Evolutionary conservation across 441 rosid genomes (phyloP), one percentile per base, ranked within the genome.

Genomic region (Croton laevigatus): DNA sequence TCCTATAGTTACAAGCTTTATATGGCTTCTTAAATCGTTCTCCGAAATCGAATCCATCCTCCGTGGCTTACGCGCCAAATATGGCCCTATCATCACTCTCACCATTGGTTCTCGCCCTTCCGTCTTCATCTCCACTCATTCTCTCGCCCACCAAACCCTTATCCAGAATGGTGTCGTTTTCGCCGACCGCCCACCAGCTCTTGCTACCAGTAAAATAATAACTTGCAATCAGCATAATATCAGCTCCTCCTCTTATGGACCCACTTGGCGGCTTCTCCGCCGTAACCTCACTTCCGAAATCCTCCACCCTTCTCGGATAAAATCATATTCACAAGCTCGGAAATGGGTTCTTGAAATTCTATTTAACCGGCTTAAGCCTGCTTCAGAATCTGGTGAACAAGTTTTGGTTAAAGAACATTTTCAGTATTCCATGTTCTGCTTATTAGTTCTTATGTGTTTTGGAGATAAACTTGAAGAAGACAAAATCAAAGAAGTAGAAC

Each of bases 381-480:
- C 8, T 0, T 70, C 65, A 13, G 17, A 59, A 6, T 14, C 65
- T 20, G 68, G 64, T n/a, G 58, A 13, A 8, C 9, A 0, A 44
- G 59, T 53, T 34, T 55, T 17, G 4, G 75, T 62, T 17, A 46
- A 72, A 17, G 70, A 66, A 8, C 73, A 65, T 36, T 66, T 76
- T 54, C 80, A 71, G 42, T 73, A 73, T 46, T 68, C 80, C 46
- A 80, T 80, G 82, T 79, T 76, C 70, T 69, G 75, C 60, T 63
- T 79, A 23, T 60, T 79, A 32, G 80, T 62, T 0, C 61, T 73
- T 13, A 76, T 79, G 80, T 76, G 82, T 46, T 79, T 76, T 10
- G 82, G 82, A 3, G 82, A 79, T 46, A 73, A 74, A 62, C 77
- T 79, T 23, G 82, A 70, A n/a, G 82, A 79, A 66, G 20, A 55